phyloP scores from a whole-genome alignment of 352 stramenopile genomes.

The Globisporangium viniferum region DNA sequence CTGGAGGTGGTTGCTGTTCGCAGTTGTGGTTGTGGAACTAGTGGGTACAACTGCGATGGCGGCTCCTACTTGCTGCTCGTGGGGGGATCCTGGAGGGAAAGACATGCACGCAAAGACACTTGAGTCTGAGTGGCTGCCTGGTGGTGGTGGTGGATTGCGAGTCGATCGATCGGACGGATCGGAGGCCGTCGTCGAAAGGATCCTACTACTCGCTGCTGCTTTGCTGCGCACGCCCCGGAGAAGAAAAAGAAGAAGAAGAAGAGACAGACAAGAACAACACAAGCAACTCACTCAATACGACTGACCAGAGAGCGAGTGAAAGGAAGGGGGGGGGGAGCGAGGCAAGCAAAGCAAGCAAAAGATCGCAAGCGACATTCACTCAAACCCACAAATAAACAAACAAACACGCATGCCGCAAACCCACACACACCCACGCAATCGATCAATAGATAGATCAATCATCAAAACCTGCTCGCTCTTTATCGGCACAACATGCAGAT shows the following conservation, averaged over 20 bases:
- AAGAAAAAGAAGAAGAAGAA: not conserved
- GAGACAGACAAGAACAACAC: constrained; percentile 4
- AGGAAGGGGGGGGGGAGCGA: not conserved
- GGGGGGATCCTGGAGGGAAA: constrained; percentile 9
- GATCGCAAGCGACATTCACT: not conserved
- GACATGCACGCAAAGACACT: constrained; percentile 17
- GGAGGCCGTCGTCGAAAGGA: constrained; percentile 7
- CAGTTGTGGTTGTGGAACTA: not conserved
- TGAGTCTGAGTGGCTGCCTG: constrained; percentile 4
- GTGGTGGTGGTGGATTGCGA: not conserved
- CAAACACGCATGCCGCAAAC: not conserved
- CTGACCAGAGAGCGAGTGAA: not conserved
- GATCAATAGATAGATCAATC: not conserved
- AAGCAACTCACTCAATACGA: constrained; percentile 5
- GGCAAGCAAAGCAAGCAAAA: not conserved
- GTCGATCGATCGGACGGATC: not conserved
- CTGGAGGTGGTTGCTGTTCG: not conserved
- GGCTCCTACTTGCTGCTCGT: constrained; percentile 4
- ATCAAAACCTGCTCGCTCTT: not conserved
- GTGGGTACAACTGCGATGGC: not conserved
- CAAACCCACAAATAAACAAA: not conserved
- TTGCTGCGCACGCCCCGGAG: not conserved
- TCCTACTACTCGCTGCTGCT: not conserved
- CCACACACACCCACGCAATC: not conserved
- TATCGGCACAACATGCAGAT: not conserved